Evolutionary conservation across 202 grass and related monocot species (phyloP).

Genomic region (Zoysia matrella): DNA sequence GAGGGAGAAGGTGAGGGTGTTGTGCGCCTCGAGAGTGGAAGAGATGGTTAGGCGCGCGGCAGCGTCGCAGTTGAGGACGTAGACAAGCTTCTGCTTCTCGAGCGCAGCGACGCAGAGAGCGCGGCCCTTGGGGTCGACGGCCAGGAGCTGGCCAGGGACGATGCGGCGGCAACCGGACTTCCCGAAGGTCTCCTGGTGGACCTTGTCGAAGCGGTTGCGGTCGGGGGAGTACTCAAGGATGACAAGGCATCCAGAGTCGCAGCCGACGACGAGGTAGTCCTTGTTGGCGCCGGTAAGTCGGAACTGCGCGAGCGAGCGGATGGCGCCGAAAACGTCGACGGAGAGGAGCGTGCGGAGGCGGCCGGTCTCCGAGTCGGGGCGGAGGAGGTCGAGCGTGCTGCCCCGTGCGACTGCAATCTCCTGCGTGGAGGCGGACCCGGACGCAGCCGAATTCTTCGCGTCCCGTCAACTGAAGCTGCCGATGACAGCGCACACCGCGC

Average conservation of each 20-base stretch:
- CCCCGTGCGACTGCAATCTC: constrained; percentile 88
- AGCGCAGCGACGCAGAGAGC: constrained; percentile 86
- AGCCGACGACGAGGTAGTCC: constrained; percentile 90
- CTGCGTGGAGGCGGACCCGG: constrained; percentile 51
- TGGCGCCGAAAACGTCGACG: constrained; percentile 92
- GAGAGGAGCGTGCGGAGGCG: constrained; percentile 83
- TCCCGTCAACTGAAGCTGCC: constrained; percentile 87
- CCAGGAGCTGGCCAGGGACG: constrained; percentile 88
- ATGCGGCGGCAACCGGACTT: constrained; percentile 94
- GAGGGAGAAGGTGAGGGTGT: constrained; percentile 87
- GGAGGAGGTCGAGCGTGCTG: constrained; percentile 81
- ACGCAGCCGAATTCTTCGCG: constrained; percentile 46
- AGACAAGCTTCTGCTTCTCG: constrained; percentile 99
- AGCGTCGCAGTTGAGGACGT: constrained; percentile 89
- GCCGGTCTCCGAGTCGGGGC: constrained; percentile 73
- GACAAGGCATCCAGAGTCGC: constrained; percentile 90
- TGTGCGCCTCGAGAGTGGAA: constrained; percentile 85
- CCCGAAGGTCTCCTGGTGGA: constrained; percentile 97
- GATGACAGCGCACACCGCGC: constrained; percentile 79
- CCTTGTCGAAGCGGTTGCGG: constrained; percentile 85
- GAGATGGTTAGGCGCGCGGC: constrained; percentile 90
- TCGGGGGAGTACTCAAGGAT: constrained; percentile 92
- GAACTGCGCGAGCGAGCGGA: constrained; percentile 96
- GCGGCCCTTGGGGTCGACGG: constrained; percentile 94
- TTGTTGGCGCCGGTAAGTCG: constrained; percentile 91